Evolutionary conservation across 176 grass and related monocot genomes (phyloP).

Genomic region (Triticum timopheevii): DNA sequence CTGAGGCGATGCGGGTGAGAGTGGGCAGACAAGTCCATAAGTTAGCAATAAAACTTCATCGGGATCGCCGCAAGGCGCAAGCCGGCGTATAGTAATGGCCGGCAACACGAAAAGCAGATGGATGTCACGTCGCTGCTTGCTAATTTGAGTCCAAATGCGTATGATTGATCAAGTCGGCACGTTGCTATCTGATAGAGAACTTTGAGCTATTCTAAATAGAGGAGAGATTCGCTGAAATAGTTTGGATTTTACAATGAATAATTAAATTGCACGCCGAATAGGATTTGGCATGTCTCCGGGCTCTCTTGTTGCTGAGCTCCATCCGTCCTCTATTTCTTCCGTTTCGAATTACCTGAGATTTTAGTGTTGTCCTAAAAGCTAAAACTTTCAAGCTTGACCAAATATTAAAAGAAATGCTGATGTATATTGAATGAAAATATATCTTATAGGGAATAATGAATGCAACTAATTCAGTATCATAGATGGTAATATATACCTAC

Average conservation of each 20-base stretch:
- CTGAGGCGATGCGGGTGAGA: not conserved
- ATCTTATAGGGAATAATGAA: too few relatives aligned
- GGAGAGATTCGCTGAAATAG: not conserved
- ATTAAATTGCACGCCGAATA: too few relatives aligned
- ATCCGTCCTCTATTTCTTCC: not conserved
- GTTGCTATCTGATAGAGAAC: not conserved
- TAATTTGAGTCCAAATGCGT: too few relatives aligned
- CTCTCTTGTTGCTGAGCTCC: not conserved
- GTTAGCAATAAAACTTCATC: slow-evolving; percentile 30
- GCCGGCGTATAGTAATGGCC: not conserved
- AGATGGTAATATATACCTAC: too few relatives aligned
- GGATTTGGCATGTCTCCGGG: not conserved
- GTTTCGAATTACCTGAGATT: too few relatives aligned
- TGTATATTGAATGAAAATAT: too few relatives aligned
- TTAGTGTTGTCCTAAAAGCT: too few relatives aligned
- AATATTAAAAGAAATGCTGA: too few relatives aligned
- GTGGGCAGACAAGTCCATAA: slow-evolving; percentile 40
- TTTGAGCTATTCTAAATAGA: not conserved
- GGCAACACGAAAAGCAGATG: too few relatives aligned
- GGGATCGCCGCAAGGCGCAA: not conserved
- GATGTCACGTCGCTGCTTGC: too few relatives aligned
- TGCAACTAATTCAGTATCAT: too few relatives aligned
- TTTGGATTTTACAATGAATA: not conserved
- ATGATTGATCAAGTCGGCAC: not conserved
- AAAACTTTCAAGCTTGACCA: too few relatives aligned